Percentiles rank a stretch among this genome's conserved stretches.
Evolutionary conservation across 192 early-diverging fungal genomes (phyloP).

Genomic region (Nowakowskiella sp.): DNA sequence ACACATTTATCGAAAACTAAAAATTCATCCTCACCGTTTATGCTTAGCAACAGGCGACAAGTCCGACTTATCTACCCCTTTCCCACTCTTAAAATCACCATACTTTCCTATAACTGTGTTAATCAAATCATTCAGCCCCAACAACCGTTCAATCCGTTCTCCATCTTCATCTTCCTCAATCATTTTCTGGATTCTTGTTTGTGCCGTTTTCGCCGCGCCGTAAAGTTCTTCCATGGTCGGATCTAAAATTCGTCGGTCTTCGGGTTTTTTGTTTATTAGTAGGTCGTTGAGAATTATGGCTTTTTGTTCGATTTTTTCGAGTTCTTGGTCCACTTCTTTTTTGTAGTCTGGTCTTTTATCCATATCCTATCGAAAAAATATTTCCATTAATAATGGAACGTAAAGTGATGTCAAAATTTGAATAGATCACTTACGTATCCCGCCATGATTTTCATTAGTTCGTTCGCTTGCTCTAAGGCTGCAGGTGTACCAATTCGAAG

Average conservation of each 20-base stretch:
- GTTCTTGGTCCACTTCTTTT: conserved; percentile 67
- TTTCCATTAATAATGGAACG: background rate
- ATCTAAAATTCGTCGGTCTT: conserved; percentile 20
- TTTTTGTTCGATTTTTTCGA: conserved; percentile 74
- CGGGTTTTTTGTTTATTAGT: conserved; percentile 60
- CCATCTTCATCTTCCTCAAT: conserved; percentile 65
- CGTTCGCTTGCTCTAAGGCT: conserved; percentile 91
- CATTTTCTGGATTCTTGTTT: conserved; percentile 65
- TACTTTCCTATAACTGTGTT: conserved; percentile 71
- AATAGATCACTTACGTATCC: conserved; percentile 72
- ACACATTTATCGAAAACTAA: too few species aligned
- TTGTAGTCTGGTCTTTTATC: conserved; percentile 71
- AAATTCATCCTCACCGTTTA: too few species aligned
- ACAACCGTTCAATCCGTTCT: conserved; percentile 63
- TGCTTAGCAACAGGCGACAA: background rate
- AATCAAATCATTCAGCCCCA: conserved; percentile 68
- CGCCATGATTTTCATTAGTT: conserved; percentile 95
- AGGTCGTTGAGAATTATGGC: conserved; percentile 71
- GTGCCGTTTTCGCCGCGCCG: conserved; percentile 57
- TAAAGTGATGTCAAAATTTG: background rate
- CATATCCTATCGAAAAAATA: conserved; percentile 18
- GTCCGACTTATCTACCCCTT: conserved; percentile 8
- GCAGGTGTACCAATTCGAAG: conserved; percentile 87
- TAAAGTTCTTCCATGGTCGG: conserved; percentile 49
- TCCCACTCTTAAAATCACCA: conserved; percentile 40